Conservation (phyloP, 768 basidiomycete genomes). For the Leucogyrophana mollusca region DNA sequence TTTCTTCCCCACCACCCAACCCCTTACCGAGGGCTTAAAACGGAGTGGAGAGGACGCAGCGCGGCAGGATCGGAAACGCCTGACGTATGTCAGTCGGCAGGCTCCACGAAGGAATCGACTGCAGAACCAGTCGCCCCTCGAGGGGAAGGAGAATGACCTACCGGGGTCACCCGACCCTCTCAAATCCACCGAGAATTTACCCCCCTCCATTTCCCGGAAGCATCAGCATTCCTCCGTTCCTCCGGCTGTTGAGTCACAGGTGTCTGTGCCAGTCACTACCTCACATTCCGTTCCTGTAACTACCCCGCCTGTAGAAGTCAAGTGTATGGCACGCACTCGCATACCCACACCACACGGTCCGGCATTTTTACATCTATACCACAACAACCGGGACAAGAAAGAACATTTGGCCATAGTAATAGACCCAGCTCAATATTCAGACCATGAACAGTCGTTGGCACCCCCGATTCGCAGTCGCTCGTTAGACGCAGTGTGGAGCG, state of each 20-base stretch:
- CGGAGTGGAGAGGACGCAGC: slow-evolving; percentile 43
- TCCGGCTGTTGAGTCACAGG: slow-evolving; percentile 23
- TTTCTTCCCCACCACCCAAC: slow-evolving; percentile 46
- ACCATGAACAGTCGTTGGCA: slow-evolving; percentile 32
- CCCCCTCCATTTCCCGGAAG: slow-evolving; percentile 33
- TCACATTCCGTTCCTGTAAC: slow-evolving; percentile 1
- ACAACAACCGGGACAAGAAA: slow-evolving; percentile 88
- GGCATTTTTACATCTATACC: slow-evolving; percentile 91
- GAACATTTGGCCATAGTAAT: slow-evolving; percentile 96
- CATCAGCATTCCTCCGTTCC: slow-evolving; percentile 34
- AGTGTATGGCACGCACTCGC: slow-evolving; percentile 95
- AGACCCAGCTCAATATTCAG: slow-evolving; percentile 80
- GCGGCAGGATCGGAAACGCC: slow-evolving; percentile 42
- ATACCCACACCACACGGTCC: slow-evolving; percentile 96
- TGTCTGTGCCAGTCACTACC: slow-evolving; percentile 3
- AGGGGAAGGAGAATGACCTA: slow-evolving; percentile 52
- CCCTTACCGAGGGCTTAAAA: slow-evolving; percentile 50
- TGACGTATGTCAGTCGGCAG: slow-evolving; percentile 72
- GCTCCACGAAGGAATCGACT: slow-evolving; percentile 68
- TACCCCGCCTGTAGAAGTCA: slow-evolving; percentile 52
- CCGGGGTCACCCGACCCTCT: slow-evolving; percentile 38
- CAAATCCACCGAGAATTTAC: slow-evolving; percentile 38
- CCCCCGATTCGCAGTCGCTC: slow-evolving; percentile 78
- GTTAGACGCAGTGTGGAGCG: slow-evolving; percentile 82
- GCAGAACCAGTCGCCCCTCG: slow-evolving; percentile 30